phyloP scores from a whole-genome alignment of 2,329 filamentous ascomycete genomes.

The Pseudocercospora cruenta region DNA sequence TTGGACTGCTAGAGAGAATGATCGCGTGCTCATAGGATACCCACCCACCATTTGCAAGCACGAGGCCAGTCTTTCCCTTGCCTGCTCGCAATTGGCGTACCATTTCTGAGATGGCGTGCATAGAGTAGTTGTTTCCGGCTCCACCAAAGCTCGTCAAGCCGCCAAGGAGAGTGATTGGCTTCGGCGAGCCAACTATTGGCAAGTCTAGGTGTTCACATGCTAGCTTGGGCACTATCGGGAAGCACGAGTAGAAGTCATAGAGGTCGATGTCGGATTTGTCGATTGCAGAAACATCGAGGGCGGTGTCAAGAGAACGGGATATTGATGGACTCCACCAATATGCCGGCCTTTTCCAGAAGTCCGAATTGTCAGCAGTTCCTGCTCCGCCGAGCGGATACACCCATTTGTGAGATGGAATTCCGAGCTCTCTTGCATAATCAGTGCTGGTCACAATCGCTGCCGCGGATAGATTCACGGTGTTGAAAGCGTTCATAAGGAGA shows the following conservation, averaged over 20 bases:
- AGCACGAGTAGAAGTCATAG: conserved; percentile 70
- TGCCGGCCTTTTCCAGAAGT: conserved; percentile 67
- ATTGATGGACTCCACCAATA: conserved; percentile 64
- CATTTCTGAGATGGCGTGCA: conserved; percentile 66
- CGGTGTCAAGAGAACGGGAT: conserved; percentile 59
- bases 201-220: conserved; percentile 64
- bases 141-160: conserved; percentile 71
- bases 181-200: conserved; percentile 47
- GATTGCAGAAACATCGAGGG: conserved; percentile 54
- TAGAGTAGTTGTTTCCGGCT: conserved; percentile 72
- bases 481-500: conserved; percentile 72
- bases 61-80: conserved; percentile 55
- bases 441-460: conserved; percentile 64
- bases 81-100: conserved; percentile 55
- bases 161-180: conserved; percentile 64
- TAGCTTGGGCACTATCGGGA: conserved; percentile 70
- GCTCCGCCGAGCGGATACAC: conserved; percentile 68
- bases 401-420: conserved; percentile 61
- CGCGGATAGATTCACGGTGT: conserved; percentile 66
- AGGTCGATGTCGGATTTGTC: conserved; percentile 59
- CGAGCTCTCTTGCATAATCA: conserved; percentile 57
- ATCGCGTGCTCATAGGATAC: conserved; percentile 68
- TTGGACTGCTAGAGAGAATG: conserved; percentile 57
- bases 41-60: conserved; percentile 68
- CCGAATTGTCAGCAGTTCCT: conserved; percentile 60